Conservation (phyloP, 148 eudicot species). For the Rhododendron kiyosumense region DNA sequence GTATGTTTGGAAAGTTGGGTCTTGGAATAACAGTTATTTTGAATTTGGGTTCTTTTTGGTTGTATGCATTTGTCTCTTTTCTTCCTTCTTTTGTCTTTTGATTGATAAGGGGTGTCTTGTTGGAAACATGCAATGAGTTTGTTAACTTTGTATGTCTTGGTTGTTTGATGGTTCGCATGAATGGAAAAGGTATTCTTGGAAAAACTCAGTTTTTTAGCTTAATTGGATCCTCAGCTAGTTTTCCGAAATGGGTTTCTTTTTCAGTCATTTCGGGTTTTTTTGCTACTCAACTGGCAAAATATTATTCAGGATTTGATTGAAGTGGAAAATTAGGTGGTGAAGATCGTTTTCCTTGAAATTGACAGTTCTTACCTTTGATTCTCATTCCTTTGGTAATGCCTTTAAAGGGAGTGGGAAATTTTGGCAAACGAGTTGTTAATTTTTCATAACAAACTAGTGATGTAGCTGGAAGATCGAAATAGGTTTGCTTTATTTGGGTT, state of each 20-base stretch:
- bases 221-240: not conserved
- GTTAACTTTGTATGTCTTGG: not conserved
- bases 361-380: not conserved
- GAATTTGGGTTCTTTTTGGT: not conserved
- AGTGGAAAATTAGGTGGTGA: not conserved
- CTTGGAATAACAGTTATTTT: not conserved
- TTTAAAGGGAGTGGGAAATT: not conserved
- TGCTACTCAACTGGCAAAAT: not conserved
- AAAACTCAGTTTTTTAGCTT: not conserved
- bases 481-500: not conserved
- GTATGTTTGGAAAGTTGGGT: not conserved
- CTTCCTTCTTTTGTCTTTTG: not conserved
- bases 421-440: not conserved
- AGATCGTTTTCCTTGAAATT: not conserved
- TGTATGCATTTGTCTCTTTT: not conserved
- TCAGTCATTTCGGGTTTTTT: not conserved
- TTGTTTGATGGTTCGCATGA: not conserved
- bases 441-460: not conserved
- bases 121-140: not conserved
- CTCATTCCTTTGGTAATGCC: slow-evolving; percentile 3
- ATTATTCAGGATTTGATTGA: not conserved
- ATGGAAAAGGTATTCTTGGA: not conserved
- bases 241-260: not conserved
- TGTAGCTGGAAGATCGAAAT: not conserved
- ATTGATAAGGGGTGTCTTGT: not conserved